Evolutionary conservation across 2,329 filamentous ascomycete species (phyloP), one percentile per base, ranked within the genome.

Genomic region (Nemania serpens): DNA sequence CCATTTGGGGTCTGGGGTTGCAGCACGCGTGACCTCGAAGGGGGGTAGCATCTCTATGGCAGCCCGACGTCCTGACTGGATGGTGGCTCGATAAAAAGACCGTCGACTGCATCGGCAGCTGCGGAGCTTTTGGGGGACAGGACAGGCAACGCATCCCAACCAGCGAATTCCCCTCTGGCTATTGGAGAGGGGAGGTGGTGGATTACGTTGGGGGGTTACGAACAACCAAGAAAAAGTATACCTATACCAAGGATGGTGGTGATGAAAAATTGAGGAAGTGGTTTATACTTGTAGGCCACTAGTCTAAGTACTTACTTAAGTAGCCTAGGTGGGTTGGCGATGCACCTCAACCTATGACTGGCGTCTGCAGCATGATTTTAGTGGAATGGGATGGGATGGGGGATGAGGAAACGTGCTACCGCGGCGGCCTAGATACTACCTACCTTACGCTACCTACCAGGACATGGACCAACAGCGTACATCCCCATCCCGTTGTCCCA

Each of bases 1-100:
- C 62, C 59, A 59, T 59, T 58, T 56, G 52, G 63, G 54, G 57
- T 59, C 53, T 58, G 49, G 56, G 56, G 55, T 53, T 51, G 50
- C 49, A 52, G 63, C 57, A 63, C 63, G 54, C 63, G 59, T 65
- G 62, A 65, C 62, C 60, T 49, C 50, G 6, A 53, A 50, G 60
- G 53, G 46, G 25, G 25, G 57, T 61, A 54, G 57, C 49, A 57
- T 54, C 49, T 53, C 53, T 58, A 49, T 56, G 37, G 51, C 55
- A 62, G 55, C 62, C 59, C 51, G 52, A 59, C 37, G 42, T 45
- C 43, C 47, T 64, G 55, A 61, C 58, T 64, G 62, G 62, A 46
- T 41, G 52, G 43, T 53, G 56, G 22, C 54, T 61, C 54, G 46
- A 46, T 54, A 22, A 42, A 59, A 49, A 56, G 49, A 33, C 57